Base-by-base conservation (phyloP, 441 rosid genomes). In the Gossypium schwendimanii region DNA sequence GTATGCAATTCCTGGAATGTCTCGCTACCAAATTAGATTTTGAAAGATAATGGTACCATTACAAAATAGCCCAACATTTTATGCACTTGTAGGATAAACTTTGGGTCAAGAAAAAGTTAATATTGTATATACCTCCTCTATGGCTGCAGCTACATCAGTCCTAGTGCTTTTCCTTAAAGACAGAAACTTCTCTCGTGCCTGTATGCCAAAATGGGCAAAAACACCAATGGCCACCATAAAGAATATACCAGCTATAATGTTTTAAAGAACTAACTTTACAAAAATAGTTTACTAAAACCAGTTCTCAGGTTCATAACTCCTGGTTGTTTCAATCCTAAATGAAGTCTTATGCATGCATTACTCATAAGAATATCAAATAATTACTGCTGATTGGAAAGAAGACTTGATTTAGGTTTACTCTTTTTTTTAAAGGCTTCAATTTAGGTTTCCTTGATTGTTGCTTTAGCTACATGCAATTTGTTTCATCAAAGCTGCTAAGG, bases 171-270 rank as follows among this genome's bases (percentile, higher is more conserved):
- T 94, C 78, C 85, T 89, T 81, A 94, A 70, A 26, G 98, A 92
- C 50, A 91, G 81, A 82, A 83, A 91, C 81, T 94, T 94, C 80
- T 94, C 98, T 63, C 95, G 89, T 36, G 98, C 97, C 97, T 94
- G 85, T 78, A 55, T 55, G 65, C 66, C 65, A 73, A 69, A 75
- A 67, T 69, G 47, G 21, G 28, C 23, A 73, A 18, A 18, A 50
- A 62, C 75, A 83, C 73, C 66, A 68, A 70, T 54, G 63, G 71
- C 64, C 74, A 74, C 18, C 47, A 24, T 70, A n/a, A 68, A 75
- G 61, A 70, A 73, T 20, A 63, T 58, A 53, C 31, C 49, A 14
- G 36, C 58, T 77, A 58, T 23, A 76, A 58, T 47, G 68, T 17
- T 26, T 53, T 49, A 62, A 15, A 75, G 49, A 70, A 74, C 28